Percentiles rank a stretch among this genome's conserved stretches.
Conservation (phyloP, 495 filamentous ascomycete species). For the Aspergillus mulundensis region DNA sequence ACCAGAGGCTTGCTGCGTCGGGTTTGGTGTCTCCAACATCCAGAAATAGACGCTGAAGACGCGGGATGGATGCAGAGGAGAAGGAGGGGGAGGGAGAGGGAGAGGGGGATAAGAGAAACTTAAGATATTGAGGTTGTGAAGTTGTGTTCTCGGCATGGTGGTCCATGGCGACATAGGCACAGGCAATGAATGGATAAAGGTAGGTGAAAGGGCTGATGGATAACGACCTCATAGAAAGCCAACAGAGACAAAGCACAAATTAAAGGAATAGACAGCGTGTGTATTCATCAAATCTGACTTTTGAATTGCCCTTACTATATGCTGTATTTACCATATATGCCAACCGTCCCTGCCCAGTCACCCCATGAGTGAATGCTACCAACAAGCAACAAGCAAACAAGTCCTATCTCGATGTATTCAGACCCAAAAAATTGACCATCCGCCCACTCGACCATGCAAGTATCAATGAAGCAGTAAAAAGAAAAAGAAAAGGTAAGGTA, state of each 20-base stretch:
- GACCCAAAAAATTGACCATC: conserved; percentile 6
- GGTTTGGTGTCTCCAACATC: not conserved
- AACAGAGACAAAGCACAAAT: not conserved
- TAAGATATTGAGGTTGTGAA: too few relatives aligned
- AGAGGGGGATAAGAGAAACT: not conserved
- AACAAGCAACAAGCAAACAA: not conserved
- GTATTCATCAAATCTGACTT: conserved; percentile 3
- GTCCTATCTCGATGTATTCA: not conserved
- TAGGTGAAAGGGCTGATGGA: not conserved
- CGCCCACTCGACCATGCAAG: conserved; percentile 4
- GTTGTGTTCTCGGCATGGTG: conserved; percentile 2
- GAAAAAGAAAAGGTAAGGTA: not conserved
- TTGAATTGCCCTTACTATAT: conserved; percentile 9
- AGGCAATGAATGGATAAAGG: not conserved
- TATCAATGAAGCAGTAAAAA: not conserved
- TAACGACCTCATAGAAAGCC: not conserved
- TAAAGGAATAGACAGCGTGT: not conserved
- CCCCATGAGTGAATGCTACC: not conserved
- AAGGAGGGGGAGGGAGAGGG: not conserved
- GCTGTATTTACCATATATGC: conserved; percentile 11
- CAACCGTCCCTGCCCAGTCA: not conserved
- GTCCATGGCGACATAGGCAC: not conserved
- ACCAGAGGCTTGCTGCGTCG: not conserved
- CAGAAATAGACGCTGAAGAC: too few relatives aligned
- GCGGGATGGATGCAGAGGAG: conserved; percentile 4